phyloP scores from a whole-genome alignment of 2,329 filamentous ascomycete genomes.

The Fusarium sambucinum region DNA sequence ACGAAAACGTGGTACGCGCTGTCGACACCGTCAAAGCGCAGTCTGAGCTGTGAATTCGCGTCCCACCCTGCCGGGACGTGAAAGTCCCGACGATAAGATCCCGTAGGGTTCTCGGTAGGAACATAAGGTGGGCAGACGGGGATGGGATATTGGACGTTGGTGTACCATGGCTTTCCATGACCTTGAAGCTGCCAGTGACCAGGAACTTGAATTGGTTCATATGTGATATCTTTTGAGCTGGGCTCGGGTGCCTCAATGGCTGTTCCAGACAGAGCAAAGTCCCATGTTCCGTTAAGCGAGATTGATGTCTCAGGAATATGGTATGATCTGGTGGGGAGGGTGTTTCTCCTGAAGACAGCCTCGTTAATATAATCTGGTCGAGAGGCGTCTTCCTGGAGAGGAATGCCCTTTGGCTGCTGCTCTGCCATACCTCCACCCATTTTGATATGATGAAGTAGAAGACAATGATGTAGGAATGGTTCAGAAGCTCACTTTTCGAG shows the following conservation, averaged over 20 bases:
- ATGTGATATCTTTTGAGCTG: slow-evolving; percentile 60
- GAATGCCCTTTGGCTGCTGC: slow-evolving; percentile 46
- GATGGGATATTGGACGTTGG: slow-evolving; percentile 75
- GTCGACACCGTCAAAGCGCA: slow-evolving; percentile 79
- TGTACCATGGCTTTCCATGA: slow-evolving; percentile 75
- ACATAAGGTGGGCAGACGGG: slow-evolving; percentile 73
- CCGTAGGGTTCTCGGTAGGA: slow-evolving; percentile 73
- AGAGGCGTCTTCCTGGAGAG: slow-evolving; percentile 52
- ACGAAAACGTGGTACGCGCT: slow-evolving; percentile 78
- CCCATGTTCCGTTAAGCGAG: slow-evolving; percentile 68
- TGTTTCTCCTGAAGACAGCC: slow-evolving; percentile 65
- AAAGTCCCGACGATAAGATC: slow-evolving; percentile 70
- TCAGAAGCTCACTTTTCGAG: background rate
- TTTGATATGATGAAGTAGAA: slow-evolving; percentile 4
- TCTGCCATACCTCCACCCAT: slow-evolving; percentile 37
- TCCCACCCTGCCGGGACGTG: slow-evolving; percentile 63
- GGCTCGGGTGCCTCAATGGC: slow-evolving; percentile 60
- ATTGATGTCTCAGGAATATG: slow-evolving; percentile 63
- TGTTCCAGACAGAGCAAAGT: slow-evolving; percentile 64
- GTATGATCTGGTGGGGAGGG: slow-evolving; percentile 65
- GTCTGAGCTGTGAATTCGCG: slow-evolving; percentile 65
- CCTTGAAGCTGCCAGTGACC: slow-evolving; percentile 79
- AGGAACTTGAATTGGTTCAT: slow-evolving; percentile 68
- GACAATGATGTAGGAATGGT: background rate
- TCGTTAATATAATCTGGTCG: slow-evolving; percentile 64